Conservation (phyloP, 2,329 filamentous ascomycete genomes). For the Chaetomiaceae sp. region DNA sequence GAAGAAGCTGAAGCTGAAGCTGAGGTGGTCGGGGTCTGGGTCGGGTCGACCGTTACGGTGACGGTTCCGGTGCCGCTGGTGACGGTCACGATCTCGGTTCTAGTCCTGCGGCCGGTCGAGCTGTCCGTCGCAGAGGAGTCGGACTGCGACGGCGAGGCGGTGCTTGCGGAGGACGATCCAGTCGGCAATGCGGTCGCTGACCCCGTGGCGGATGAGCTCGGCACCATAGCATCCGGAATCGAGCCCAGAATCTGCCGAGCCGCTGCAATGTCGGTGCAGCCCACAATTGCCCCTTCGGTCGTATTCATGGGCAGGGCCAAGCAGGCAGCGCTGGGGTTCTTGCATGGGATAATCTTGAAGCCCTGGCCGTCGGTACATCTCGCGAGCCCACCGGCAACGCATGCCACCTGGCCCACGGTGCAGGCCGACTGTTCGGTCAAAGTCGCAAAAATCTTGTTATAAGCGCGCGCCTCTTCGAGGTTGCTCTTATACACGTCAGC, state of each 20-base stretch:
- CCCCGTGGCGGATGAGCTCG: background rate
- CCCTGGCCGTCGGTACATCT: slow-evolving; percentile 39
- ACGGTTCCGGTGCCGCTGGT: slow-evolving; percentile 9
- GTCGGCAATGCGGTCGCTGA: background rate
- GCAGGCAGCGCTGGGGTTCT: slow-evolving; percentile 37
- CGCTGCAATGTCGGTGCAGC: slow-evolving; percentile 40
- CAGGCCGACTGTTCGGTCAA: slow-evolving; percentile 47
- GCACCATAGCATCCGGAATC: slow-evolving; percentile 9
- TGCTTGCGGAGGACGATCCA: background rate
- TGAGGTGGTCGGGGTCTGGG: too few species aligned
- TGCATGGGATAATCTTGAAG: slow-evolving; percentile 41
- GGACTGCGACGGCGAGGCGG: too few species aligned
- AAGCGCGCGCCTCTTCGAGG: slow-evolving; percentile 40
- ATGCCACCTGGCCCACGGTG: slow-evolving; percentile 44
- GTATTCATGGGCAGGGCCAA: slow-evolving; percentile 52
- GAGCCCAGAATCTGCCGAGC: slow-evolving; percentile 43
- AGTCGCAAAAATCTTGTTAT: slow-evolving; percentile 46
- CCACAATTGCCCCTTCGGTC: slow-evolving; percentile 44
- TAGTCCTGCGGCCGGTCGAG: slow-evolving; percentile 9
- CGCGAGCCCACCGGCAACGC: slow-evolving; percentile 48
- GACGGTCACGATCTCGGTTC: slow-evolving; percentile 13
- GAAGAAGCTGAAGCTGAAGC: background rate
- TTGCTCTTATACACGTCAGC: slow-evolving; percentile 42
- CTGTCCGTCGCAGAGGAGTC: background rate
- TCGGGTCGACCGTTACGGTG: slow-evolving; percentile 15